Evolutionary conservation across 2,329 filamentous ascomycete genomes (phyloP), one percentile per base, ranked within the genome.

Genomic region (Akanthomyces muscarius): DNA sequence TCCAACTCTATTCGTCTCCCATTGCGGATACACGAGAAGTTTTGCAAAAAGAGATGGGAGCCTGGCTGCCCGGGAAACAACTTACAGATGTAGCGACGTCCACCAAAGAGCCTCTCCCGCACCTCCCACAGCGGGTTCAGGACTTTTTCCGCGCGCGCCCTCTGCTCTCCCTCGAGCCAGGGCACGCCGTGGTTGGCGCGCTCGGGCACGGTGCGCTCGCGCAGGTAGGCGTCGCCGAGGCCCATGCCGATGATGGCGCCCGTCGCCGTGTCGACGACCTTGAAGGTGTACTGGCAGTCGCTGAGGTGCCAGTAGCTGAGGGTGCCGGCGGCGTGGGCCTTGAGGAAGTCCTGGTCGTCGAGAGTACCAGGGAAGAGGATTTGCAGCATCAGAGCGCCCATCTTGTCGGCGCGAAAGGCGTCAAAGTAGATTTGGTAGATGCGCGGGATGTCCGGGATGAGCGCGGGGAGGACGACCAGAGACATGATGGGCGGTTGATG

Each of bases 401-500:
- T 77, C 30, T 66, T 57, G 47, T 77, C 75, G 47, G 69, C 64
- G 45, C 74, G 71, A 71, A 81, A 82, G 47, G 79, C 76, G 23
- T 71, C 69, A 65, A 81, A 81, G 71, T 81, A 81, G 56, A 75
- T 71, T 63, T 81, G 75, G 71, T 81, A 82, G 41, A 81, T 73
- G 41, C 71, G 71, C 36, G 73, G 72, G 68, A 81, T 80, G 66
- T 81, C 80, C 6, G 77, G 74, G 62, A 80, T 75, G 41, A 81
- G 70, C 16, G 78, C 77, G 25, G 80, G 80, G 25, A 78, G 69
- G n/a, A 81, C 73, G 30, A 75, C 72, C 62, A 76, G 76, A 47
- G 71, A 68, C 77, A 78, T 78, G 36, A 63, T 71, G 55, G 25
- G 45, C 38, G 38, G 38, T 41, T 14, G 38, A 41, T 10, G 13